Evolutionary conservation across 108 stramenopile genomes (phyloP), one percentile per base, ranked within the genome.

Genomic region (Aurantiochytrium sp.): DNA sequence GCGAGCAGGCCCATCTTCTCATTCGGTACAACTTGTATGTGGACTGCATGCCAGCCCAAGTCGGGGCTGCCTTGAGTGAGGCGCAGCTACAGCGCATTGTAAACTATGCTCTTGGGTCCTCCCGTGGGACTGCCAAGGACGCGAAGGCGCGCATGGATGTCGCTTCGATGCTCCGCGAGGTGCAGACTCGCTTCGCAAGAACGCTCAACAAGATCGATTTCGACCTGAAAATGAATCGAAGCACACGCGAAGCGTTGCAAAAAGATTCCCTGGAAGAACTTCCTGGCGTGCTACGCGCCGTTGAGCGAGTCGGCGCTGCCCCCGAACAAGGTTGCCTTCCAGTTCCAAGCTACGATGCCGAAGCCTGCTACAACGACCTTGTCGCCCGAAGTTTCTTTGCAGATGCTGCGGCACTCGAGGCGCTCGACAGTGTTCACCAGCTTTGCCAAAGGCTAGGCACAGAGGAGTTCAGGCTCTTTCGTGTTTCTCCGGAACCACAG

Each of bases 171-270:
- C 55, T 91, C 8, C 35, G 35, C 29, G 89, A 94, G 58, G 92
- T 89, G 21, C 59, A 44, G 51, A 55, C 87, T 2, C 92, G 93
- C 44, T 94, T 90, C 90, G 44, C 72, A 28, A 90, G 91, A 14
- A 64, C 91, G 18, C 93, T 94, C 92, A 94, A 94, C 91, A 91
- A 89, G 60, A 59, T 94, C 35, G 60, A 92, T 0, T 87, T 94
- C 35, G 91, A 90, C 59, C 3, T 18, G 49, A 90, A 92, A 76
- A 71, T 92, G 87, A 57, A 88, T 45, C 87, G 87, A 59, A 58
- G 42, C 8, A 71, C 53, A 6, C 90, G 90, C 19, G 57, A 88
- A 10, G 60, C 35, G 42, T 45, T 93, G 58, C 49, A 23, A 6
- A 83, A 53, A 53, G 76, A 83, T 45, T 14, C n/a, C 0, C 4